Conservation (phyloP, 176 grass and related monocot species). For the Avena eriantha region DNA sequence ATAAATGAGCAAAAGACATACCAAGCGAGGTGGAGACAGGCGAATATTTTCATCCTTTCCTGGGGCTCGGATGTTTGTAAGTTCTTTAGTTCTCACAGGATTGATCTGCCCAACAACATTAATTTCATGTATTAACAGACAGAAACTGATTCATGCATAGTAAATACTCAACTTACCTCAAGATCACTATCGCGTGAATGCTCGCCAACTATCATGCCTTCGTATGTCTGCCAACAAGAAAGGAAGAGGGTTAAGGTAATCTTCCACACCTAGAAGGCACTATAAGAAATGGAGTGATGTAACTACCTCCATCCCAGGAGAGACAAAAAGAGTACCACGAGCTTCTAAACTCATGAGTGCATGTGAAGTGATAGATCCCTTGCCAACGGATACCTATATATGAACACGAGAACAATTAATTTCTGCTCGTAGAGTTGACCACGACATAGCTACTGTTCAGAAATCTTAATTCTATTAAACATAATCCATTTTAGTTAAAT, state of each 20-base stretch:
- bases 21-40: slow-evolving; percentile 89
- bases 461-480: slow-evolving; percentile 20
- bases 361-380: slow-evolving; percentile 85
- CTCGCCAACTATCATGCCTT: slow-evolving; percentile 97
- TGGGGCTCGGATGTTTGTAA: slow-evolving; percentile 89
- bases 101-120: slow-evolving; percentile 65
- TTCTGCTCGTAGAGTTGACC: slow-evolving; percentile 26
- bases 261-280: background rate
- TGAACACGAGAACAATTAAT: slow-evolving; percentile 37
- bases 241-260: slow-evolving; percentile 33
- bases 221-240: slow-evolving; percentile 70
- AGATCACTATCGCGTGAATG: slow-evolving; percentile 98
- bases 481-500: background rate
- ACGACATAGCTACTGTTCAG: slow-evolving; percentile 29
- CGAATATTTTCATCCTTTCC: slow-evolving; percentile 98
- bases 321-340: slow-evolving; percentile 95
- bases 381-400: slow-evolving; percentile 84
- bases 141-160: slow-evolving; percentile 22
- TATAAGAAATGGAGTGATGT: slow-evolving; percentile 37
- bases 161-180: slow-evolving; percentile 69
- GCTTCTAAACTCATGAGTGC: slow-evolving; percentile 99
- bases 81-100: slow-evolving; percentile 98
- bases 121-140: slow-evolving; percentile 30
- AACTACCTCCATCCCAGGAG: slow-evolving; percentile 92
- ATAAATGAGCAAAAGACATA: slow-evolving; percentile 44